phyloP scores from a whole-genome alignment of 1,284 basidiomycete genomes.

The Apiotrichum veenhuisii region DNA sequence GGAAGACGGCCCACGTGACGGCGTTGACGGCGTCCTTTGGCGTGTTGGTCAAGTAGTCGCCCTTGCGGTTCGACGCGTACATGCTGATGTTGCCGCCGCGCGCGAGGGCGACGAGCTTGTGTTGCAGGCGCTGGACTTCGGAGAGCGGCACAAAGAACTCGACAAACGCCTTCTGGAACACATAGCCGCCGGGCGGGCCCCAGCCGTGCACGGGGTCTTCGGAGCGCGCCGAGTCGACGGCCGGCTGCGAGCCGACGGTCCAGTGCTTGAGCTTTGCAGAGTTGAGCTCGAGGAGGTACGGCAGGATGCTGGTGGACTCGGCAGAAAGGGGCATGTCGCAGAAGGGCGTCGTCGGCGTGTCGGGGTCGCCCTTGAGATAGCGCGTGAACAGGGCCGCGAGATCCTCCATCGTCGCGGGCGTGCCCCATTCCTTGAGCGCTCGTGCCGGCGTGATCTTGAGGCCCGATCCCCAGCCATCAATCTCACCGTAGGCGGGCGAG shows the following conservation, averaged over 20 bases:
- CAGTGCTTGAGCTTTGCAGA: constrained; percentile 68
- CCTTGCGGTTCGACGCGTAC: constrained; percentile 78
- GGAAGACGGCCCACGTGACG: constrained; percentile 99
- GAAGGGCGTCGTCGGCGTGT: constrained; percentile 76
- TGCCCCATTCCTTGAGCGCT: constrained; percentile 73
- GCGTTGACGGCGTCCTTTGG: constrained; percentile 91
- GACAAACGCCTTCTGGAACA: constrained; percentile 97
- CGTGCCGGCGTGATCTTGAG: constrained; percentile 58
- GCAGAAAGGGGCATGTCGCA: constrained; percentile 76
- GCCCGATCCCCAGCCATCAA: constrained; percentile 77
- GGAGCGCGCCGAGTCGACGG: constrained; percentile 74
- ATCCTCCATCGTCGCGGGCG: constrained; percentile 66
- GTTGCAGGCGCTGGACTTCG: constrained; percentile 64
- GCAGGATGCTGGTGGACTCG: constrained; percentile 79
- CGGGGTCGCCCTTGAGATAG: constrained; percentile 63
- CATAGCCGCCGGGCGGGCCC: constrained; percentile 86
- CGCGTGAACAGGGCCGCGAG: constrained; percentile 74
- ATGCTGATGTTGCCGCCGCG: constrained; percentile 62
- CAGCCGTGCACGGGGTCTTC: constrained; percentile 79
- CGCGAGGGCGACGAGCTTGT: constrained; percentile 31
- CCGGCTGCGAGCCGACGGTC: constrained; percentile 96
- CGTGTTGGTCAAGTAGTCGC: constrained; percentile 89
- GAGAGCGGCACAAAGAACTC: constrained; percentile 79
- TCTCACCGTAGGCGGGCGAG: constrained; percentile 94
- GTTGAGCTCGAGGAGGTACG: constrained; percentile 71